These are phyloP conservation scores for Serendipita indica DNA, from an alignment of 768 basidiomycete species.

Conservation along the genomic window DNA sequence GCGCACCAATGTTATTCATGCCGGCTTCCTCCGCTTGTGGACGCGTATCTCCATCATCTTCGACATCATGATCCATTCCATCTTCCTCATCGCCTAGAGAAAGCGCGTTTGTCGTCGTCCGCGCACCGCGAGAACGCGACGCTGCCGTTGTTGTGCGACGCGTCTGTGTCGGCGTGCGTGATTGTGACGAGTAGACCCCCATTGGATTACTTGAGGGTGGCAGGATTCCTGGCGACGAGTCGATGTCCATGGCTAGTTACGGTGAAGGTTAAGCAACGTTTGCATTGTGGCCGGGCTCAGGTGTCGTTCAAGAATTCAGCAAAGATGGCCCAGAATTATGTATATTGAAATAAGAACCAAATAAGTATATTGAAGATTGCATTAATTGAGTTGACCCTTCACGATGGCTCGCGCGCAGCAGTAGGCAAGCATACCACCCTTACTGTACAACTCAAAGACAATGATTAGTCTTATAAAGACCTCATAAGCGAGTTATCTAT, in stretches of 20 bases:
- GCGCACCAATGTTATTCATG: background rate
- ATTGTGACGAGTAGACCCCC: background rate
- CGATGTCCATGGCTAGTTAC: slow-evolving; percentile 1
- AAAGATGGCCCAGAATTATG: no score
- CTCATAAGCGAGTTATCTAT: no score
- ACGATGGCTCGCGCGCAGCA: no score
- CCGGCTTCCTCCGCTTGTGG: slow-evolving; percentile 4
- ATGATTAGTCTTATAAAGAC: no score
- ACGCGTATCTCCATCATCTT: slow-evolving; percentile 8
- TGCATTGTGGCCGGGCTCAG: no score
- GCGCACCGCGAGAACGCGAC: background rate
- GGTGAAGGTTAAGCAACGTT: no score
- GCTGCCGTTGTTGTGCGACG: background rate
- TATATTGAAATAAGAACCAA: no score
- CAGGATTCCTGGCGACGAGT: background rate
- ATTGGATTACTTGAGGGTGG: background rate
- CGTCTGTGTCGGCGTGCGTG: background rate
- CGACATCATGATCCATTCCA: background rate
- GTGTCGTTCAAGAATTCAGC: no score
- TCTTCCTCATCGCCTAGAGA: slow-evolving; percentile 4
- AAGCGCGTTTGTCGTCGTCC: background rate
- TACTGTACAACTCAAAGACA: no score
- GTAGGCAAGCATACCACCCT: no score
- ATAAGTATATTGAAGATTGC: no score
- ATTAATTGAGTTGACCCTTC: no score